phyloP scores from a whole-genome alignment of 192 early-diverging fungal species.

The Umbelopsis isabellina region DNA sequence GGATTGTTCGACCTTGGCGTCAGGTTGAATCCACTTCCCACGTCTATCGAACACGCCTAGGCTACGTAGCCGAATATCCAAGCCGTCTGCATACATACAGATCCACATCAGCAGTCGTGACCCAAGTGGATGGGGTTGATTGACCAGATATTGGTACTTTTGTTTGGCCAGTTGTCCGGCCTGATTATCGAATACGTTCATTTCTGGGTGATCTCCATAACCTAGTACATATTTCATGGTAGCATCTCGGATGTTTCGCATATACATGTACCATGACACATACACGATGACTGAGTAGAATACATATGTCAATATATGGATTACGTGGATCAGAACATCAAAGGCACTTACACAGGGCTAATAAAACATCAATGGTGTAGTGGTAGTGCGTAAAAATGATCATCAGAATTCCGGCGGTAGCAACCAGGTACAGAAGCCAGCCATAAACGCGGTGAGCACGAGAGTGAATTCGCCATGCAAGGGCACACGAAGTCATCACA shows the following conservation, averaged over 20 bases:
- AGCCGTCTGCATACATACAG: constrained; percentile 30
- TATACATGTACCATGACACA: constrained; percentile 28
- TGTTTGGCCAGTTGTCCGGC: neutral
- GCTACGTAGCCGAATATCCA: constrained; percentile 30
- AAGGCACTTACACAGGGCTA: constrained; percentile 44
- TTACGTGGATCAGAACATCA: neutral
- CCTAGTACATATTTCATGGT: constrained; percentile 30
- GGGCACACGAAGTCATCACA: constrained; percentile 52
- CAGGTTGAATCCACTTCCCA: constrained; percentile 13
- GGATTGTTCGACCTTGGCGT: neutral
- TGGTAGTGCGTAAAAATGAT: constrained; percentile 61
- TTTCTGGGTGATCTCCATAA: constrained; percentile 18
- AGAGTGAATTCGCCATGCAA: constrained; percentile 60
- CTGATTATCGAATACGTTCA: constrained; percentile 26
- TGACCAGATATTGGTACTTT: constrained; percentile 26
- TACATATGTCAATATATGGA: neutral
- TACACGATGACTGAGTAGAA: constrained; percentile 28
- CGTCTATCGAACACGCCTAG: constrained; percentile 26
- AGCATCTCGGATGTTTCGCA: constrained; percentile 30
- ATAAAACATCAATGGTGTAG: constrained; percentile 64
- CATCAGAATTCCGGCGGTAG: constrained; percentile 45
- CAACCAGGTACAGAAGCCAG: constrained; percentile 43
- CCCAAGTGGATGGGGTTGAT: constrained; percentile 31
- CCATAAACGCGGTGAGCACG: constrained; percentile 46
- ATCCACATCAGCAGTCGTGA: constrained; percentile 33